A percentile compares a stretch with the other conserved stretches of the same genome.
phyloP scores from a whole-genome alignment of 2,329 filamentous ascomycete genomes.

The Bipolaris cookei region DNA sequence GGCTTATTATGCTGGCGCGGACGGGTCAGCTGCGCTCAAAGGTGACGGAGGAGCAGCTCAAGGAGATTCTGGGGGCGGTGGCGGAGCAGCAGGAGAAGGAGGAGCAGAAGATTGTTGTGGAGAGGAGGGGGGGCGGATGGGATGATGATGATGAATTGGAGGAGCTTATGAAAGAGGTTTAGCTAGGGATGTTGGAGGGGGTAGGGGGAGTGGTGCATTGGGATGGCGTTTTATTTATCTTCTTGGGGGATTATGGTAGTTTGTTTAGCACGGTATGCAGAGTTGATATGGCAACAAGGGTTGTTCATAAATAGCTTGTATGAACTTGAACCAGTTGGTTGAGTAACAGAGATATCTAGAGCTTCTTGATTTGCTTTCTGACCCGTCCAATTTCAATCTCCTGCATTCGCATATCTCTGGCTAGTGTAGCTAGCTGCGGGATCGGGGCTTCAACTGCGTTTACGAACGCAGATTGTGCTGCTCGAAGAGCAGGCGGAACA shows the following conservation, averaged over 20 bases:
- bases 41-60: conserved; percentile 91
- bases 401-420: conserved; percentile 65
- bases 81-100: conserved; percentile 73
- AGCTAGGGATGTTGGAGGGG: background rate
- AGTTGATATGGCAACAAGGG: background rate
- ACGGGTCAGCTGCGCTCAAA: conserved; percentile 84
- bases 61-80: conserved; percentile 85
- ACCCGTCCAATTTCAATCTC: conserved; percentile 71
- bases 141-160: conserved; percentile 83
- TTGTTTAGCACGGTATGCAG: background rate
- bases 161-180: conserved; percentile 49
- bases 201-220: conserved; percentile 13
- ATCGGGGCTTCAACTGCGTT: conserved; percentile 64
- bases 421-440: conserved; percentile 63
- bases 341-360: conserved; percentile 8
- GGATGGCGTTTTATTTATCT: conserved; percentile 13
- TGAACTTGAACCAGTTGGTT: background rate
- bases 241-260: background rate
- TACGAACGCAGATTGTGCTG: conserved; percentile 66
- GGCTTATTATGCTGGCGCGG: conserved; percentile 89
- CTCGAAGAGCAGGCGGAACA: conserved; percentile 56
- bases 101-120: conserved; percentile 79
- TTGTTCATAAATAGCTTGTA: background rate
- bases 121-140: conserved; percentile 74
- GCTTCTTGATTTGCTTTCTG: conserved; percentile 55